Base-by-base conservation (phyloP, 2,329 filamentous ascomycete genomes). In the Nemania sp. region DNA sequence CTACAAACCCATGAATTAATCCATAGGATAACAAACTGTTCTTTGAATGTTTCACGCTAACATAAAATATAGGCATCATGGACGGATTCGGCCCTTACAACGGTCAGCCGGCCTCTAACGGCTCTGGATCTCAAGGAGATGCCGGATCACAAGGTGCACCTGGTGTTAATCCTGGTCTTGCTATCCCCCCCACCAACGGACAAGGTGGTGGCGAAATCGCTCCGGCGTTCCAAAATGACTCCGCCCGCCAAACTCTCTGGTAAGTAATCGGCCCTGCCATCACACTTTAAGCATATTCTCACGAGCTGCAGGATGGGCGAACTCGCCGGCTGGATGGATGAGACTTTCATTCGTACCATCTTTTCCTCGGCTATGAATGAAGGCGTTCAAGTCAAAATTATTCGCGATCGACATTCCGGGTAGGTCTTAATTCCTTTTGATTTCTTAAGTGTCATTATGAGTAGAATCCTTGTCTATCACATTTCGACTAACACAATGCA, bases 321-420 rank as follows among this genome's bases (percentile, higher is more conserved):
- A 81, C 91, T 99, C 72, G 95, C 98, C 82, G 93, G 94, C 29
- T 99, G 96, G 96, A 98, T 99, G 84, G 96, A 99, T 76, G 96
- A 99, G 85, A 97, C 95, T 83, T 99, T 98, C 81, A 93, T 99
- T 78, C 94, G 97, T 82, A 96, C 92, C 75, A 90, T 98, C 53
- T 98, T 93, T 88, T 79, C 85, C 72, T 97, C 93, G 77, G 90
- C 94, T 76, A 92, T 97, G 84, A 94, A 92, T 74, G 96, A 98
- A 82, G 90, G 90, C 72, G 96, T 99, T 76, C 98, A 98, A 76
- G 96, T 99, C 76, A 99, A 99, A 89, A 97, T 99, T 88, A 99
- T 99, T 77, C 93, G 96, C 73, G 96, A 99, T 85, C 98, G 98
- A 83, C 97, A 97, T 82, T 98, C 95, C 79, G 96, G 95, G 94